Percentiles rank a stretch among this genome's conserved stretches.
phyloP scores from a whole-genome alignment of 768 basidiomycete genomes.

The Hypholoma sublateritium region DNA sequence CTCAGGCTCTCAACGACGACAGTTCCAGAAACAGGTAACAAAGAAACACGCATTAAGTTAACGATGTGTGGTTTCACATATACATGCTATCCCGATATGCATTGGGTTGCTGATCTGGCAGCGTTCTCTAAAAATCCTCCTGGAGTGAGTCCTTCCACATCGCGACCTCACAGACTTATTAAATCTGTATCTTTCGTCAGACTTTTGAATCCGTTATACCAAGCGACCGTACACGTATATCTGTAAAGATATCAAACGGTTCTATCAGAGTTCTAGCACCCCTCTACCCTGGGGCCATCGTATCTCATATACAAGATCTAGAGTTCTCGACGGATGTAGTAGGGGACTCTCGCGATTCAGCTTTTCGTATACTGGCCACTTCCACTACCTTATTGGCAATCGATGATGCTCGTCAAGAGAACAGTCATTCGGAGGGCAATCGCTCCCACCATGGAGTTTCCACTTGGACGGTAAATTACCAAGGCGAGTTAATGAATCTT shows the following conservation, averaged over 20 bases:
- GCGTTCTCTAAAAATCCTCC: constrained; percentile 80
- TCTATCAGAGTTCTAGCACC: constrained; percentile 63
- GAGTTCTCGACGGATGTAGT: constrained; percentile 75
- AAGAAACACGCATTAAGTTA: constrained; percentile 75
- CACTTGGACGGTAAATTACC: constrained; percentile 62
- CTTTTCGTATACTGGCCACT: constrained; percentile 48
- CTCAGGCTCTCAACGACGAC: constrained; percentile 66
- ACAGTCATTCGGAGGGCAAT: constrained; percentile 22
- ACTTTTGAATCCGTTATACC: constrained; percentile 94
- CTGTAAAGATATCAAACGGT: constrained; percentile 63
- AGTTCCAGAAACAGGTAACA: constrained; percentile 60
- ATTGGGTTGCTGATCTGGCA: constrained; percentile 61
- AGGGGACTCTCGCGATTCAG: constrained; percentile 59
- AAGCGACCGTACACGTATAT: constrained; percentile 76
- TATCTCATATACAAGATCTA: constrained; percentile 62
- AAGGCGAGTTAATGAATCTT: not conserved
- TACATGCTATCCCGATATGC: constrained; percentile 58
- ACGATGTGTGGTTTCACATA: constrained; percentile 64
- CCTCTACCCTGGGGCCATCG: constrained; percentile 61
- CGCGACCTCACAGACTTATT: not conserved
- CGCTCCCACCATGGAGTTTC: constrained; percentile 32
- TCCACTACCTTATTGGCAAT: constrained; percentile 47
- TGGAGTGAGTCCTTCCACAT: constrained; percentile 55
- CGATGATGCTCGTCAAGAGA: constrained; percentile 28
- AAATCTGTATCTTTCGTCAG: constrained; percentile 28